phyloP scores from a whole-genome alignment of 805 yeast genomes.

The Debaryomyces maramus region DNA sequence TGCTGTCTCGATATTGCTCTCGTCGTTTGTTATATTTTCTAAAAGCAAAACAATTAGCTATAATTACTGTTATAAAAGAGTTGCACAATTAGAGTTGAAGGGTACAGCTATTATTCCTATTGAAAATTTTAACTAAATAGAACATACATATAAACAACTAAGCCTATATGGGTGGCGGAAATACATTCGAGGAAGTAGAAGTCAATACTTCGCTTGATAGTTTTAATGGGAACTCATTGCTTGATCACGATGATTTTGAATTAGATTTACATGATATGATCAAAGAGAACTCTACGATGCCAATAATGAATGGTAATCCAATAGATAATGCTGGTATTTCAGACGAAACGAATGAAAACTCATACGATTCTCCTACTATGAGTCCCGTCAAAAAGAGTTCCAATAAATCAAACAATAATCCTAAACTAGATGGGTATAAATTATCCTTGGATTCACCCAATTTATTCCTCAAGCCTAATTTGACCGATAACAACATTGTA shows the following conservation, averaged over 20 bases:
- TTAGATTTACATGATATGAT: slow-evolving; percentile 20
- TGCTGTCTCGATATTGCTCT: too few relatives aligned
- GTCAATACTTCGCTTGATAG: slow-evolving; percentile 4
- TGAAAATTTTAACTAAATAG: neutral
- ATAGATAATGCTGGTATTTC: neutral
- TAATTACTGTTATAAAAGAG: too few relatives aligned
- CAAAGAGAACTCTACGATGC: slow-evolving; percentile 2
- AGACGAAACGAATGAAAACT: neutral
- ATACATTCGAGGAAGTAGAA: slow-evolving; percentile 4
- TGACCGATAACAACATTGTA: slow-evolving; percentile 11
- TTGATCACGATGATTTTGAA: slow-evolving; percentile 19
- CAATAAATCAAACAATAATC: neutral
- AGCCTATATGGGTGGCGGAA: slow-evolving; percentile 1
- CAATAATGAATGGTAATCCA: neutral
- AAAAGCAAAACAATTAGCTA: too few relatives aligned
- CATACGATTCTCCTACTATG: neutral
- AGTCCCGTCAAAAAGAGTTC: slow-evolving; percentile 5
- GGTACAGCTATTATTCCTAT: slow-evolving; percentile 1
- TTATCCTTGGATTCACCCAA: slow-evolving; percentile 2
- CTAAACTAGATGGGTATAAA: neutral
- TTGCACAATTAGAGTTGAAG: too few relatives aligned
- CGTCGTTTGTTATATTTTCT: too few relatives aligned
- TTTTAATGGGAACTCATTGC: slow-evolving; percentile 1
- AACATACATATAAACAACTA: neutral
- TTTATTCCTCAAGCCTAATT: slow-evolving; percentile 10